Percentiles rank a stretch among this genome's conserved stretches.
These are phyloP conservation scores for Aspergillus sp. DNA, from an alignment of 2,329 filamentous ascomycete species.

Conservation along the genomic window DNA sequence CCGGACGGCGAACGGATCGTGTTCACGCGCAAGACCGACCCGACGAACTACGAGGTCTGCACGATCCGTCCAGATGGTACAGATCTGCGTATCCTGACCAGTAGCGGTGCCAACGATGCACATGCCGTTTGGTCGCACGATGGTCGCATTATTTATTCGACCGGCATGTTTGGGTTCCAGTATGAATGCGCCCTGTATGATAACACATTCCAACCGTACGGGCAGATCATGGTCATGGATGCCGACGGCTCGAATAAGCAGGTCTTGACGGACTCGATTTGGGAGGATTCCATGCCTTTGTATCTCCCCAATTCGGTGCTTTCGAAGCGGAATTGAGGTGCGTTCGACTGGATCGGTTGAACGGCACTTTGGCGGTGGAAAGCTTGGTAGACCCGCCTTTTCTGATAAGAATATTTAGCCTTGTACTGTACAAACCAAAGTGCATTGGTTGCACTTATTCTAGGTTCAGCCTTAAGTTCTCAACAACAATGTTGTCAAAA, in stretches of 20 bases:
- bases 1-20: constrained; percentile 41
- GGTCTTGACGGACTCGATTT: constrained; percentile 28
- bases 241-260: constrained; percentile 38
- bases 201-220: constrained; percentile 47
- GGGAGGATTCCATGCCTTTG: constrained; percentile 35
- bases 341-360: too few species aligned
- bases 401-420: not conserved
- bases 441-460: too few species aligned
- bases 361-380: too few species aligned
- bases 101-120: constrained; percentile 42
- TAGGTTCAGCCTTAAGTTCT: too few species aligned
- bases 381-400: not conserved
- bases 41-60: constrained; percentile 41
- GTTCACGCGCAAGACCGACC: constrained; percentile 38
- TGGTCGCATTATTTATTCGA: constrained; percentile 43
- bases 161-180: constrained; percentile 46
- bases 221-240: constrained; percentile 48
- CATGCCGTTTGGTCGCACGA: constrained; percentile 47
- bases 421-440: too few species aligned
- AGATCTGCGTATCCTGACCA: constrained; percentile 35
- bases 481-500: too few species aligned
- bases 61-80: constrained; percentile 45
- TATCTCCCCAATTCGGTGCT: constrained; percentile 9
- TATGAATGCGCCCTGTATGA: constrained; percentile 44
- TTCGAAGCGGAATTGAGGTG: not conserved